Conservation (phyloP, 805 yeast species). For the Hyphopichia homilentoma region DNA sequence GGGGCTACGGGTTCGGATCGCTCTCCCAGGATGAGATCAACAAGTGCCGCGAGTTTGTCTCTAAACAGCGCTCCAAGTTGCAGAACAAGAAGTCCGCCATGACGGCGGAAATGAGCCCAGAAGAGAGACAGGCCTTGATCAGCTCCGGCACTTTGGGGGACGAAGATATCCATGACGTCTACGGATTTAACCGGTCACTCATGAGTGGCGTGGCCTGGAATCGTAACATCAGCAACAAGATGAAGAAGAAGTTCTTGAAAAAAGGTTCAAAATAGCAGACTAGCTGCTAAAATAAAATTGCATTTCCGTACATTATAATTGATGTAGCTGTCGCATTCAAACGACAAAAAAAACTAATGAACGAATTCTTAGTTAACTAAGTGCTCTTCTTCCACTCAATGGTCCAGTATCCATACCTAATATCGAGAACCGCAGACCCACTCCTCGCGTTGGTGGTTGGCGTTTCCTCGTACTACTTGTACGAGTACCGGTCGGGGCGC, state of each 20-base stretch:
- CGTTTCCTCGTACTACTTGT: conserved; percentile 55
- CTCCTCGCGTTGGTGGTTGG: conserved; percentile 62
- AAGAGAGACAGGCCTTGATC: conserved; percentile 31
- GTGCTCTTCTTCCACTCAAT: conserved; percentile 2
- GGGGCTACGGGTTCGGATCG: conserved; percentile 63
- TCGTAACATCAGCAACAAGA: conserved; percentile 51
- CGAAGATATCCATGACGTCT: conserved; percentile 39
- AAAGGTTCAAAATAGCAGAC: conserved; percentile 6
- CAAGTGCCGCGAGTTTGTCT: conserved; percentile 74
- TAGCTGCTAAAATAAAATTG: background rate
- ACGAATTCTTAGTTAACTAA: too few species aligned
- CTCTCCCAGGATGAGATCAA: conserved; percentile 79
- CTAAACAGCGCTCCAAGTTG: conserved; percentile 50
- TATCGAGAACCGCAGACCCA: conserved; percentile 60
- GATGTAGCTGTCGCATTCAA: background rate
- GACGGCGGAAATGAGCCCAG: conserved; percentile 34
- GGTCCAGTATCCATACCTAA: conserved; percentile 44
- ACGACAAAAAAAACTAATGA: too few species aligned
- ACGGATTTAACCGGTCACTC: conserved; percentile 40
- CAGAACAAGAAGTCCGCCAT: conserved; percentile 23
- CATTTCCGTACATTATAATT: conserved; percentile 1
- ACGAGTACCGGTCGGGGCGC: conserved; percentile 57
- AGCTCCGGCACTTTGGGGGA: conserved; percentile 16
- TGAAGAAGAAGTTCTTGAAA: conserved; percentile 36
- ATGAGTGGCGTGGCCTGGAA: conserved; percentile 64